A percentile compares a stretch with the other conserved stretches of the same genome.
phyloP scores from a whole-genome alignment of 2,329 filamentous ascomycete genomes.

The Epichloe elymi region DNA sequence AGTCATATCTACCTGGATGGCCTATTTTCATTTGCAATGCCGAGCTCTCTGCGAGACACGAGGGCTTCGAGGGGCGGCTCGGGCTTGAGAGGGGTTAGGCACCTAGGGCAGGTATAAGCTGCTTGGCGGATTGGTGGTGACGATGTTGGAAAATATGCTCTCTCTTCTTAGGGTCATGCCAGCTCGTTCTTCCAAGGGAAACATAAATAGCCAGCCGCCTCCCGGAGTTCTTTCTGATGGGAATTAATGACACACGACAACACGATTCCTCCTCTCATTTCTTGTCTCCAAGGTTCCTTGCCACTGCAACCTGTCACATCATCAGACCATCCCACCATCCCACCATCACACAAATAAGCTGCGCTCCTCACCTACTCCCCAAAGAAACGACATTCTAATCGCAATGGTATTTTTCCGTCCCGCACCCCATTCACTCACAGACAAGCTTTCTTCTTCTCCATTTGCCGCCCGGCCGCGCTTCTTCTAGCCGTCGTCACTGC shows the following conservation, averaged over 20 bases:
- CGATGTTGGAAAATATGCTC: background rate
- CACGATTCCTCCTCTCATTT: background rate
- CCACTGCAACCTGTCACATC: background rate
- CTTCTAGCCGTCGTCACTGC: conserved; percentile 27
- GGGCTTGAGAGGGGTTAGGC: background rate
- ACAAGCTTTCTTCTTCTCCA: conserved; percentile 1
- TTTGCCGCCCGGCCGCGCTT: conserved; percentile 25
- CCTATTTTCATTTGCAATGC: background rate
- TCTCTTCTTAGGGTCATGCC: background rate
- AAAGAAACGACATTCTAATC: background rate
- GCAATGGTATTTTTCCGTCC: conserved; percentile 19
- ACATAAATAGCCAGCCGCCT: conserved; percentile 4
- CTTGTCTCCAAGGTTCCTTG: background rate
- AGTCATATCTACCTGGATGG: background rate
- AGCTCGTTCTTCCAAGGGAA: background rate
- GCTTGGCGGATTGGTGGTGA: background rate
- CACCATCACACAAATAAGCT: background rate
- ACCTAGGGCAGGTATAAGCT: no score
- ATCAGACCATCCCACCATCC: background rate
- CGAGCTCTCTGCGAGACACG: conserved; percentile 6
- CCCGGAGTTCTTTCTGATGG: background rate
- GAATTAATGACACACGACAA: background rate
- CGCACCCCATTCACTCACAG: conserved; percentile 12
- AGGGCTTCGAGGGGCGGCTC: background rate
- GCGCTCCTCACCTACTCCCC: no score